Evolutionary conservation across 2,329 filamentous ascomycete species (phyloP), one percentile per base, ranked within the genome.

Genomic region (Neonectria magnoliae): DNA sequence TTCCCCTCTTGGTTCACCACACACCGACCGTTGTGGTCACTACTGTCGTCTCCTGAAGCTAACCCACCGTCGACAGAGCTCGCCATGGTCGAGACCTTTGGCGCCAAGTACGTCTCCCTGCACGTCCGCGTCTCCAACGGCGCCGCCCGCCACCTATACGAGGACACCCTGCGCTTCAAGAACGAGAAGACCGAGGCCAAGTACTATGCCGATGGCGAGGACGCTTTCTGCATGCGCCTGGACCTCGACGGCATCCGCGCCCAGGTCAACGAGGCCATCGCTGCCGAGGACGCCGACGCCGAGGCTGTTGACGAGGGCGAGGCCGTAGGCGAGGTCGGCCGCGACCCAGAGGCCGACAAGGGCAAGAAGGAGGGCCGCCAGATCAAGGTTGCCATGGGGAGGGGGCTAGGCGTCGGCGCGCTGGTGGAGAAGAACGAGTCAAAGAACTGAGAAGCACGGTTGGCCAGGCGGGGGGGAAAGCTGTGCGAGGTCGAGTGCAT

Each of bases 201-300:
- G 82, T 97, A 97, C 87, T 99, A 99, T 78, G 96, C 96, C 62
- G 96, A 99, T 79, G 95, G 95, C 65, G 96, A 99, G 83, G 93
- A 99, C 82, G 96, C 96, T 41, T 97, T 90, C 78, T 92, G 90
- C 76, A 99, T 99, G 96, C 90, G 90, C 68, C 92, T 97, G 78
- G 91, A 98, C 75, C 86, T 99, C 47, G 82, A 87, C 64, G 83
- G 85, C 70, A 84, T 92, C 76, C 79, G 83, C 66, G 81, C 83
- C 63, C 81, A 82, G 75, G 75, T 83, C 57, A 78, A 84, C 22
- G 81, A 75, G 33, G 71, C 74, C 8, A 68, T 70, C 18, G 66
- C 68, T 14, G 73, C 67, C 72, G 84, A 85, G 72, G 84, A 83
- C 0, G 84, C 60, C 13, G 81, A 80, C 36, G 73, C 58, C 11